Evolutionary conservation across 139 green algal species (phyloP), one percentile per base, ranked within the genome.

Genomic region (Chloropicon primus): DNA sequence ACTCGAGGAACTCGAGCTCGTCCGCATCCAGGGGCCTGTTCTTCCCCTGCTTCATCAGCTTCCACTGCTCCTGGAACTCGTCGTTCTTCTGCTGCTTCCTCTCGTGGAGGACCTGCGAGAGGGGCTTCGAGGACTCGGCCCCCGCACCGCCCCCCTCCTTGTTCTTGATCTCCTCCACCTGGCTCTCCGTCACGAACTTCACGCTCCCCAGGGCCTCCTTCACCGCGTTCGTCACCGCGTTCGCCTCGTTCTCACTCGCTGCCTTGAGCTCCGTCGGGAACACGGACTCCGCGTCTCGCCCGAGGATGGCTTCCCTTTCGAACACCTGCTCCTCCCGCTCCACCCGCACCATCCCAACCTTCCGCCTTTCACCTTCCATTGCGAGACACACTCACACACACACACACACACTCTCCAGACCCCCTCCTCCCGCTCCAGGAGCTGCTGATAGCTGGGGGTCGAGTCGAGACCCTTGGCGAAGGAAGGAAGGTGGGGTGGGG

Each of bases 11-110:
- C 62, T 91, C 78, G 1, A 92, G 26, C 77, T 96, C 91, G 2
- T 96, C 91, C n/a, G 87, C 81, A 17, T 96, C 90, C 24, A 96
- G 79, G 0, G 91, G 90, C 71, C 88, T 80, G 81, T 96, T 94
- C 80, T 94, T 94, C 71, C 79, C 91, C 87, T 92, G 84, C 71
- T 62, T 62, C 10, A 62, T 62, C 41, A 62, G 41, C 41, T 62
- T 62, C 41, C 41, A 62, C 41, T 62, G 41, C 41, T 62, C 41
- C 41, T 62, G 41, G 41, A 62, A 62, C 10, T 5, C 41, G 10
- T 62, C 41, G 41, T 62, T 17, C 41, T 62, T 62, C 41, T 62
- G 41, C 41, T 62, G 41, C 41, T 62, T 62, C 41, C 41, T 62
- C 41, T 62, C 41, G 41, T 17, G 5, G 10, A 62, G 41, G 41